These are phyloP conservation scores for Ilyonectria destructans DNA, from an alignment of 2,329 filamentous ascomycete species.

Conservation along the genomic window DNA sequence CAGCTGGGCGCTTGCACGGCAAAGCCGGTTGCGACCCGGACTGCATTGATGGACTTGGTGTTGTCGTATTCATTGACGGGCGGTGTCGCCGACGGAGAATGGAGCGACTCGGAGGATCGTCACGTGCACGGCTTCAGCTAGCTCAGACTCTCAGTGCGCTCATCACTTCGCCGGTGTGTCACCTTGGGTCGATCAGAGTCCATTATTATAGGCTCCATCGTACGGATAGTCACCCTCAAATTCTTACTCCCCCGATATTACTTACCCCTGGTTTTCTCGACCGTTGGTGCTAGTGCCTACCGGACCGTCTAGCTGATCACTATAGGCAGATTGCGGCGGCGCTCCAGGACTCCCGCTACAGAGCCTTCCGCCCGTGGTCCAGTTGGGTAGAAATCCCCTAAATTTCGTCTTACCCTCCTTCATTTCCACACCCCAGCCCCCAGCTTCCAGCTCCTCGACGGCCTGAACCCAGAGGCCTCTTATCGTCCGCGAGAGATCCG, in stretches of 20 bases:
- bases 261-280: not conserved
- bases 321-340: constrained; percentile 1
- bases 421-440: constrained; percentile 16
- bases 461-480: not conserved
- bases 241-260: not conserved
- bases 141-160: not conserved
- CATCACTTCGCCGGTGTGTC: constrained; percentile 4
- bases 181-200: constrained; percentile 1
- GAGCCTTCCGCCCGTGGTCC: not conserved
- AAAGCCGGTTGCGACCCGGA: constrained; percentile 12
- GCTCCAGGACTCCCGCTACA: not conserved
- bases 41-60: constrained; percentile 12
- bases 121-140: constrained; percentile 13
- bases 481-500: not conserved
- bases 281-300: constrained; percentile 3
- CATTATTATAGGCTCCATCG: not conserved
- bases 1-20: constrained; percentile 24
- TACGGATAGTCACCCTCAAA: not conserved
- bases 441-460: not conserved
- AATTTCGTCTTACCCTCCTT: constrained; percentile 11
- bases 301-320: constrained; percentile 19
- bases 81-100: constrained; percentile 27
- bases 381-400: constrained; percentile 16
- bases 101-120: constrained; percentile 3
- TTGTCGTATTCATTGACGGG: constrained; percentile 12